phyloP scores from a whole-genome alignment of 2,329 filamentous ascomycete species.

The Fusarium nodosum region DNA sequence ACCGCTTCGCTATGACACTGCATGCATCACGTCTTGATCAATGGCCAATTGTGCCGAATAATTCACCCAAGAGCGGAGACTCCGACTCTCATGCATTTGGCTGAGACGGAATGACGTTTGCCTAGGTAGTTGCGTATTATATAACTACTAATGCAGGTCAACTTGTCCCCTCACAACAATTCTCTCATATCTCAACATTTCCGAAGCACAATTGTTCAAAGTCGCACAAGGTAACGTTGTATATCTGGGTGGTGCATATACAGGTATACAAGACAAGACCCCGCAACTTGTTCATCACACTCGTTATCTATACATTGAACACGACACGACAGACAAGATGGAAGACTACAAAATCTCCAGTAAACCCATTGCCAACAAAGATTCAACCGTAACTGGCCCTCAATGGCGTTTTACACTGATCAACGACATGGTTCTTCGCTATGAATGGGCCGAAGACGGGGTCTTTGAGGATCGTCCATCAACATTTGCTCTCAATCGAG shows the following conservation, averaged over 20 bases:
- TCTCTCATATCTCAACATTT: conserved; percentile 14
- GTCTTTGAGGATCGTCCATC: conserved; percentile 73
- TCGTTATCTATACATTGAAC: background rate
- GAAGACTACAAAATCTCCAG: conserved; percentile 38
- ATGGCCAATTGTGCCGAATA: conserved; percentile 36
- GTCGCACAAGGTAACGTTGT: background rate
- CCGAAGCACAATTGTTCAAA: background rate
- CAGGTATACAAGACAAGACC: background rate
- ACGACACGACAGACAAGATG: conserved; percentile 19
- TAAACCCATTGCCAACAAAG: conserved; percentile 38
- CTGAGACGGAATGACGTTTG: conserved; percentile 34
- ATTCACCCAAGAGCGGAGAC: conserved; percentile 39
- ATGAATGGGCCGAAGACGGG: conserved; percentile 72
- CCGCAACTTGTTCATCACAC: conserved; percentile 8
- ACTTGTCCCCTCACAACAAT: conserved; percentile 24
- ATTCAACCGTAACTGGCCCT: conserved; percentile 35
- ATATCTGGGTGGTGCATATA: background rate
- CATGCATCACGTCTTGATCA: conserved; percentile 19
- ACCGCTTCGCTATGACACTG: conserved; percentile 6
- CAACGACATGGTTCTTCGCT: conserved; percentile 68
- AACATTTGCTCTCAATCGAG: conserved; percentile 70
- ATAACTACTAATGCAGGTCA: conserved; percentile 1
- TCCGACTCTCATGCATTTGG: conserved; percentile 20
- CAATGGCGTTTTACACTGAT: conserved; percentile 72
- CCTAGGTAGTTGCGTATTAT: background rate